Evolutionary conservation across 2,329 filamentous ascomycete species (phyloP), one percentile per base, ranked within the genome.

Genomic region (Ophiocordyceps camponoti-leonardi): DNA sequence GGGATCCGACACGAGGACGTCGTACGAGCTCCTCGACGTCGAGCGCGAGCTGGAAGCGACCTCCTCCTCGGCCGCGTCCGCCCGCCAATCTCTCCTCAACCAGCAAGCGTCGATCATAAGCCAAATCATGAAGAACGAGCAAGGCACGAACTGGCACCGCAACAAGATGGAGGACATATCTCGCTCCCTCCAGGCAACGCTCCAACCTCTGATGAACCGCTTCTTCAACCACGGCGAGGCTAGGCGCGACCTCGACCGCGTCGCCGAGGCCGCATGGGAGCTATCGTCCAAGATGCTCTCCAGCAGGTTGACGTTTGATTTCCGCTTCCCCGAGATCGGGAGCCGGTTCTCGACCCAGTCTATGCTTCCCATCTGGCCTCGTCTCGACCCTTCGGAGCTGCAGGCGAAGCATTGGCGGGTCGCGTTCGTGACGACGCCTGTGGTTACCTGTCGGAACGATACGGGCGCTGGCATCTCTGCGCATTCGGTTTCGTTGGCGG

Each of bases 361-460:
- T 50, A 77, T 72, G 67, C 58, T 61, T 42, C 65, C 50, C 45
- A 61, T 72, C 49, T 71, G 72, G 57, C 62, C 63, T 22, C 50
- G 54, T 33, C 52, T 60, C 26, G 61, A 67, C 33, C 59, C 65
- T 0, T 55, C 62, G 46, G 60, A 67, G 44, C 56, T 76, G 19
- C 71, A 75, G 58, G 58, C 63, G 6, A 64, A 64, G 52, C 71
- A 75, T 52, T 69, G 63, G 58, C 67, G 72, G 6, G 56, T 77
- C n/a, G 67, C 68, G 45, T 61, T 75, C 2, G 68, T 72, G 26
- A 68, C 72, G 6, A 75, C 73, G 0, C 73, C 73, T 1, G 65
- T 69, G 10, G 66, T 77, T 42, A 75, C 71, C 2, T 66, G 72
- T 51, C 65, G 72, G 30, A 72, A 74, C 49, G 72, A 76, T 35